Percentiles rank a stretch among this genome's conserved stretches.
Conservation (phyloP, 2,329 filamentous ascomycete species). For the Colletotrichum filicis region DNA sequence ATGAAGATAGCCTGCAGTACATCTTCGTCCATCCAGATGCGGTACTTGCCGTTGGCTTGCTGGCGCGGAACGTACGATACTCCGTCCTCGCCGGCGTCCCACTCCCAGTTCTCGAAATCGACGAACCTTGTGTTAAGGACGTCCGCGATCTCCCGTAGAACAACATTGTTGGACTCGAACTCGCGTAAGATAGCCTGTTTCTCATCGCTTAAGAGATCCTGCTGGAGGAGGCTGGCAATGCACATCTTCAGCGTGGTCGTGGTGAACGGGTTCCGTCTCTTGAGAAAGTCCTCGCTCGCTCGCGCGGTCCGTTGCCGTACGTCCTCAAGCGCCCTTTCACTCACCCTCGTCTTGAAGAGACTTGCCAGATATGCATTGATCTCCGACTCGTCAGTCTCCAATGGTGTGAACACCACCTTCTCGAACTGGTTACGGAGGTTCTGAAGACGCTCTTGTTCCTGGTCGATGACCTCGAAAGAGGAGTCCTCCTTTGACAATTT, state of each 20-base stretch:
- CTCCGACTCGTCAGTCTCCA: conserved; percentile 47
- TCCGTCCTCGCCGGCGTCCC: conserved; percentile 48
- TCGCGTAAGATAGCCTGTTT: conserved; percentile 54
- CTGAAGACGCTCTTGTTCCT: conserved; percentile 3
- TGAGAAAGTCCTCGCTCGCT: conserved; percentile 37
- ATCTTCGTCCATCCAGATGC: conserved; percentile 64
- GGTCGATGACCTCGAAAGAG: neutral
- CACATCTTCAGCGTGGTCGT: conserved; percentile 47
- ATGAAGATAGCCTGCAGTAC: conserved; percentile 62
- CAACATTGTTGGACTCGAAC: conserved; percentile 52
- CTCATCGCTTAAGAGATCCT: conserved; percentile 56
- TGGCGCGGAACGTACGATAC: conserved; percentile 55
- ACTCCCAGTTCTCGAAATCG: conserved; percentile 57
- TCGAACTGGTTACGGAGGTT: conserved; percentile 51
- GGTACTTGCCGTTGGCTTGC: conserved; percentile 60
- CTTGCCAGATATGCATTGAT: conserved; percentile 52
- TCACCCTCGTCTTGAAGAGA: conserved; percentile 50
- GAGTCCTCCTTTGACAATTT: neutral
- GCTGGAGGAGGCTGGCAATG: conserved; percentile 54
- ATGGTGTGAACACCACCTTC: conserved; percentile 52
- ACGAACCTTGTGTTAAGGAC: conserved; percentile 63
- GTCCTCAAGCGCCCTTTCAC: conserved; percentile 40
- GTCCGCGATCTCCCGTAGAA: conserved; percentile 61
- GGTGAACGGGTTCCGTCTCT: conserved; percentile 48
- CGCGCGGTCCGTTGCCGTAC: conserved; percentile 42